A percentile compares a stretch with the other conserved stretches of the same genome.
Conservation (phyloP, 306 rosid genomes). For the Vicia villosa region DNA sequence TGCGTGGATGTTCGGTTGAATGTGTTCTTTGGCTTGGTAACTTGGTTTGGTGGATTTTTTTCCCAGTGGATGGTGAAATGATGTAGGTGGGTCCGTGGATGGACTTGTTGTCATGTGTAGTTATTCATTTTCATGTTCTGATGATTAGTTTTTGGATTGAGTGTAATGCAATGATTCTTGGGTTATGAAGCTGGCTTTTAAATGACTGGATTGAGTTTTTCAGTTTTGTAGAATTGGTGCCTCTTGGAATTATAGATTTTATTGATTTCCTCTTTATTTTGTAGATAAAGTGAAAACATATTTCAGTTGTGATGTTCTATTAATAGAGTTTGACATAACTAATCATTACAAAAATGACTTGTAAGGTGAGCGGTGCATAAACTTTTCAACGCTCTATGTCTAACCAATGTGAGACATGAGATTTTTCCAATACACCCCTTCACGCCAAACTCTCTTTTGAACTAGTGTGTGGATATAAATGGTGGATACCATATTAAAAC, state of each 20-base stretch:
- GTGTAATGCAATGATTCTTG: not conserved
- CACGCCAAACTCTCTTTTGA: too few species aligned
- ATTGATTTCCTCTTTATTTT: not conserved
- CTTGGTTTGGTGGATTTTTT: not conserved
- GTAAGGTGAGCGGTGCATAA: too few species aligned
- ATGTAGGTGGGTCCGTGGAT: not conserved
- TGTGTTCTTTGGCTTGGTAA: not conserved
- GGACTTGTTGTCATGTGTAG: not conserved
- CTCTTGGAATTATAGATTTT: not conserved
- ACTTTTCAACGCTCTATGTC: too few species aligned
- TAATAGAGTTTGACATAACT: too few species aligned
- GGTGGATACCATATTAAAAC: too few species aligned
- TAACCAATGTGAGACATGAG: too few species aligned
- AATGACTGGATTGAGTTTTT: slow-evolving; percentile 7
- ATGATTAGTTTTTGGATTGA: not conserved
- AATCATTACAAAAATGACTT: too few species aligned
- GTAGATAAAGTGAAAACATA: not conserved
- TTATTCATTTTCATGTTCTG: slow-evolving; percentile 11
- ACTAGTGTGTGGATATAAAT: too few species aligned
- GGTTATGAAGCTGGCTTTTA: not conserved
- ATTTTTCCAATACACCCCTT: too few species aligned
- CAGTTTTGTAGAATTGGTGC: not conserved
- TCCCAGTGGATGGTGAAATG: not conserved
- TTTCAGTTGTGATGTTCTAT: slow-evolving; percentile 3
- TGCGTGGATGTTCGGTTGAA: not conserved